Evolutionary conservation across 2,329 filamentous ascomycete species (phyloP).

Genomic region (Aspergillus sp.): DNA sequence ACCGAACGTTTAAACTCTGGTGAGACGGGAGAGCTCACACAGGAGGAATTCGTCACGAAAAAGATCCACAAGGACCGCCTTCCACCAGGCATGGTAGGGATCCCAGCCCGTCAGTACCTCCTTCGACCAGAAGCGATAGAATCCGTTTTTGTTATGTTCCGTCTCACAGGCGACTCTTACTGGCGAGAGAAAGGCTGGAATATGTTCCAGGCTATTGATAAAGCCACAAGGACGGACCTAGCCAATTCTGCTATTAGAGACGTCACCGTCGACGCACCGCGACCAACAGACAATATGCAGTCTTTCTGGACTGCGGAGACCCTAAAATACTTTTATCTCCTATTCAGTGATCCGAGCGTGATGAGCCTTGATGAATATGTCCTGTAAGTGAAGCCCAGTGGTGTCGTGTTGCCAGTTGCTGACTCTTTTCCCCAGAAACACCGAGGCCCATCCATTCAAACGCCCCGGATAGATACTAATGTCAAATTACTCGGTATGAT

Average conservation of each 20-base stretch:
- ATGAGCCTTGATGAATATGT: slow-evolving; percentile 49
- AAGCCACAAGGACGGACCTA: slow-evolving; percentile 60
- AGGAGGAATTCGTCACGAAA: slow-evolving; percentile 39
- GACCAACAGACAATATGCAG: slow-evolving; percentile 64
- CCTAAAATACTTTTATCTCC: slow-evolving; percentile 49
- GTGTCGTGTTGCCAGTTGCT: neutral
- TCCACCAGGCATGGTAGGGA: slow-evolving; percentile 42
- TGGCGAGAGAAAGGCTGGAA: slow-evolving; percentile 71
- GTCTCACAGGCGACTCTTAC: slow-evolving; percentile 65
- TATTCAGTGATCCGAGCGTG: slow-evolving; percentile 45
- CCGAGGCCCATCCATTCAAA: slow-evolving; percentile 29
- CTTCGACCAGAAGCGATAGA: slow-evolving; percentile 73
- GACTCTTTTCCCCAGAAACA: slow-evolving; percentile 15
- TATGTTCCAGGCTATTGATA: slow-evolving; percentile 68
- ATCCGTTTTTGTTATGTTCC: slow-evolving; percentile 75
- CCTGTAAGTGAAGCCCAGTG: slow-evolving; percentile 34
- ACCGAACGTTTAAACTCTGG: neutral
- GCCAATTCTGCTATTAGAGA: slow-evolving; percentile 68
- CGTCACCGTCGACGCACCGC: slow-evolving; percentile 54
- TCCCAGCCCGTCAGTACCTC: slow-evolving; percentile 40
- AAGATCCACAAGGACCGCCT: slow-evolving; percentile 45
- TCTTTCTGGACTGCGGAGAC: slow-evolving; percentile 67
- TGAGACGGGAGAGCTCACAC: slow-evolving; percentile 25
- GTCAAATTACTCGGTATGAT: neutral
- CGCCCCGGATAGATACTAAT: slow-evolving; percentile 17